phyloP scores from a whole-genome alignment of 2,329 filamentous ascomycete species.

The Claviceps sp. region DNA sequence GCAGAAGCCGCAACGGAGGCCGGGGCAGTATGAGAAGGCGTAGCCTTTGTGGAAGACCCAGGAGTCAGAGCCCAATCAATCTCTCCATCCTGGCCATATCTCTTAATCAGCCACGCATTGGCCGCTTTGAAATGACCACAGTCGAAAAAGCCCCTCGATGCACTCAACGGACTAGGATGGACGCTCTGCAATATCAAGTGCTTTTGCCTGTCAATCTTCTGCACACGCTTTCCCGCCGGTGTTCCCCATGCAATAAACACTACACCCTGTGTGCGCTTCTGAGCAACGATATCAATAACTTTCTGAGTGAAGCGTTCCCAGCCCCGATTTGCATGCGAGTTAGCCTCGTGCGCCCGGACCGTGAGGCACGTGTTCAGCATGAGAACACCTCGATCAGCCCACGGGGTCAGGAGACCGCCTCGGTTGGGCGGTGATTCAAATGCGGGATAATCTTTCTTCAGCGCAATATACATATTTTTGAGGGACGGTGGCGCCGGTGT shows the following conservation, averaged over 20 bases:
- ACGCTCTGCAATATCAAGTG: conserved; percentile 78
- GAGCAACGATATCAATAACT: conserved; percentile 75
- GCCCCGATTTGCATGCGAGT: conserved; percentile 71
- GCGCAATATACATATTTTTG: conserved; percentile 80
- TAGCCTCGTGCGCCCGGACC: conserved; percentile 77
- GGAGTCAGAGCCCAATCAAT: conserved; percentile 68
- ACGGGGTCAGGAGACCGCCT: conserved; percentile 74
- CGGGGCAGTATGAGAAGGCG: neutral
- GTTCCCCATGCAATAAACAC: conserved; percentile 93
- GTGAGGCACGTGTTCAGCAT: conserved; percentile 93
- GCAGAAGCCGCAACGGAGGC: neutral
- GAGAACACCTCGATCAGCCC: conserved; percentile 86
- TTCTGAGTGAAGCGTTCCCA: conserved; percentile 92
- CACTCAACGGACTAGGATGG: conserved; percentile 89
- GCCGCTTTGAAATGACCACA: conserved; percentile 70
- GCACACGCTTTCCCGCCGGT: conserved; percentile 67
- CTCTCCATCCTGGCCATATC: conserved; percentile 66
- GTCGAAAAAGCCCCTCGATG: conserved; percentile 66
- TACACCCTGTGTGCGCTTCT: conserved; percentile 64
- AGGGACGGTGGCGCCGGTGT: conserved; percentile 81
- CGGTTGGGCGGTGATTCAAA: conserved; percentile 66
- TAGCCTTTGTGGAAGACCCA: conserved; percentile 20
- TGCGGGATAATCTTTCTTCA: conserved; percentile 75
- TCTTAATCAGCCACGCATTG: conserved; percentile 68
- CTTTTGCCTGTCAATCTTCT: conserved; percentile 54